Conservation (phyloP, 164 flowering plant species). For the Berberis thunbergii region DNA sequence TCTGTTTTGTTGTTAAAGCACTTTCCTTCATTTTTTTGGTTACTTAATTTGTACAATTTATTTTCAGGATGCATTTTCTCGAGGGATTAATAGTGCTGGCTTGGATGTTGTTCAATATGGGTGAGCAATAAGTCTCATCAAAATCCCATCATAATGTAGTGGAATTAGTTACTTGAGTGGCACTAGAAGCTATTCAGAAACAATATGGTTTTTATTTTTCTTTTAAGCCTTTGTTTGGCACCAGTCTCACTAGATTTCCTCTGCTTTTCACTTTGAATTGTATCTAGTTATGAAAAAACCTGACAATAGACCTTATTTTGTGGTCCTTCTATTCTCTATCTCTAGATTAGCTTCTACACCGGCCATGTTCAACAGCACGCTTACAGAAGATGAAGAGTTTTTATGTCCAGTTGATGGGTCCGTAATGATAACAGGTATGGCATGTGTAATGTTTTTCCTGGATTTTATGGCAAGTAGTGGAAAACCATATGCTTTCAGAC, state of each 20-base stretch:
- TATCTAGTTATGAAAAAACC: neutral
- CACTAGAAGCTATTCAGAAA: no score
- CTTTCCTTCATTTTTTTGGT: neutral
- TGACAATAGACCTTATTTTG: neutral
- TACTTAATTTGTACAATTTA: neutral
- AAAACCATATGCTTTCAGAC: neutral
- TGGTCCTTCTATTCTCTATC: constrained; percentile 2
- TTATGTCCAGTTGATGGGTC: constrained; percentile 90
- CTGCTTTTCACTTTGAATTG: neutral
- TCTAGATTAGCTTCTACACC: constrained; percentile 93
- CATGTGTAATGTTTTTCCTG: neutral
- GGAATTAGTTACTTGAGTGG: neutral
- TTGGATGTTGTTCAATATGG: constrained; percentile 84
- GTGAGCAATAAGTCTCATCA: constrained; percentile 26
- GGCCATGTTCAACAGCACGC: constrained; percentile 95
- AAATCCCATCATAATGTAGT: neutral
- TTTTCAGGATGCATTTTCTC: constrained; percentile 88
- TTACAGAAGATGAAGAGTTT: constrained; percentile 55
- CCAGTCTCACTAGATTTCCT: neutral
- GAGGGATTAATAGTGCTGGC: constrained; percentile 69
- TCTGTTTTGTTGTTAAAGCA: neutral
- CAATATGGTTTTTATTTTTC: no score
- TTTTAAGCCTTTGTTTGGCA: no score
- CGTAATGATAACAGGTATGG: constrained; percentile 92
- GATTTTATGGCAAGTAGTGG: neutral